Conservation (phyloP, 352 stramenopile species). For the Phytophthora sp. region DNA sequence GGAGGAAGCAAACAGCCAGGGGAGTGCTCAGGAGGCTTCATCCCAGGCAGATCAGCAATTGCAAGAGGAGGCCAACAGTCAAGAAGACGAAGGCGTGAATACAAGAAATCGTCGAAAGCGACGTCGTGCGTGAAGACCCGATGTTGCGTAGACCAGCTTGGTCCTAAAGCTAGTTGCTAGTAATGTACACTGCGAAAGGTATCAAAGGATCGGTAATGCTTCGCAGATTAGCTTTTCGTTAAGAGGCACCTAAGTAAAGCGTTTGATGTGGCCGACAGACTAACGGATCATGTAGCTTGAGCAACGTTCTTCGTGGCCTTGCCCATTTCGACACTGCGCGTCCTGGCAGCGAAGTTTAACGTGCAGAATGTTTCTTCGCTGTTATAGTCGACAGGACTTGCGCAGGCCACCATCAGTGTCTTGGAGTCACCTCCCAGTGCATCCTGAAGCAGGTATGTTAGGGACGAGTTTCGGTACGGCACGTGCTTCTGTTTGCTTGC, state of each 20-base stretch:
- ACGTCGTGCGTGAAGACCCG: slow-evolving; percentile 19
- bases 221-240: slow-evolving; percentile 10
- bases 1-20: slow-evolving; percentile 13
- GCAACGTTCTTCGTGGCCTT: slow-evolving; percentile 88
- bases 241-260: slow-evolving; percentile 2
- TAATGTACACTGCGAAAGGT: slow-evolving; percentile 9
- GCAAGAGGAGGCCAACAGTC: too few relatives aligned
- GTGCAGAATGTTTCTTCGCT: slow-evolving; percentile 93
- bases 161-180: neutral
- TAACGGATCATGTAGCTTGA: slow-evolving; percentile 26
- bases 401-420: slow-evolving; percentile 94
- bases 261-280: neutral
- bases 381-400: slow-evolving; percentile 92
- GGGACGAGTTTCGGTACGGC: slow-evolving; percentile 94
- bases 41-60: too few relatives aligned
- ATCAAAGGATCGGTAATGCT: slow-evolving; percentile 22
- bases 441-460: slow-evolving; percentile 95
- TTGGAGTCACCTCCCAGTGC: slow-evolving; percentile 92
- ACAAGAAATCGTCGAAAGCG: slow-evolving; percentile 38
- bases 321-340: slow-evolving; percentile 90
- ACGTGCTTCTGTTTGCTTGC: slow-evolving; percentile 92
- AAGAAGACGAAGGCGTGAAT: slow-evolving; percentile 19
- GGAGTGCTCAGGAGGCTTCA: slow-evolving; percentile 7
- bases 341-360: slow-evolving; percentile 91
- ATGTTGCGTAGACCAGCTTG: too few relatives aligned